Conservation (phyloP, 352 stramenopile species). For the Thalassiosira pacifica region DNA sequence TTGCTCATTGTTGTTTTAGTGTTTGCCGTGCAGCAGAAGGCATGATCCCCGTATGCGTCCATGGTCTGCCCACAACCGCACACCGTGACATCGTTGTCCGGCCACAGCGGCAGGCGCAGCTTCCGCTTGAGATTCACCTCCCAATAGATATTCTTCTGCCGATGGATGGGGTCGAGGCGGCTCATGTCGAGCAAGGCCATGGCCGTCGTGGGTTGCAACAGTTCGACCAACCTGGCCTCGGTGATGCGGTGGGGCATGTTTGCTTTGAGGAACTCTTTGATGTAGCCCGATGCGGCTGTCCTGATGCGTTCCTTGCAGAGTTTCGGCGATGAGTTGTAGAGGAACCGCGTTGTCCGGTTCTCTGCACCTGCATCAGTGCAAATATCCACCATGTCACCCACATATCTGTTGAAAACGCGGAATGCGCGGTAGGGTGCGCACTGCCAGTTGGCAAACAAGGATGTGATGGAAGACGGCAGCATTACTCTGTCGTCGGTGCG, state of each 20-base stretch:
- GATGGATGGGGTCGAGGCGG: background rate
- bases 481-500: background rate
- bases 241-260: background rate
- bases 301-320: background rate
- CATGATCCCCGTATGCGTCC: background rate
- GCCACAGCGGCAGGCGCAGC: constrained; percentile 6
- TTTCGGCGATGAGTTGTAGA: background rate
- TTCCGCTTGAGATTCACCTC: background rate
- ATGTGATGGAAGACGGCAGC: constrained; percentile 16
- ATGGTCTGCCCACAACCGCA: background rate
- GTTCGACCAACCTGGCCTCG: background rate
- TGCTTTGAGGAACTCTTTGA: background rate
- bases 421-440: background rate
- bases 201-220: background rate
- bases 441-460: constrained; percentile 12
- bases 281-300: background rate
- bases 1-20: constrained; percentile 4
- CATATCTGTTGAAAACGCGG: constrained; percentile 10
- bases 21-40: background rate
- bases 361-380: background rate
- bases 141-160: constrained; percentile 8
- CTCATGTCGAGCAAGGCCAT: constrained; percentile 2
- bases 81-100: background rate
- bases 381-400: background rate
- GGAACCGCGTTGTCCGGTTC: background rate